A percentile compares a stretch with the other conserved stretches of the same genome.
phyloP scores from a whole-genome alignment of 2,329 filamentous ascomycete genomes.

The Metarhizium brunneum region DNA sequence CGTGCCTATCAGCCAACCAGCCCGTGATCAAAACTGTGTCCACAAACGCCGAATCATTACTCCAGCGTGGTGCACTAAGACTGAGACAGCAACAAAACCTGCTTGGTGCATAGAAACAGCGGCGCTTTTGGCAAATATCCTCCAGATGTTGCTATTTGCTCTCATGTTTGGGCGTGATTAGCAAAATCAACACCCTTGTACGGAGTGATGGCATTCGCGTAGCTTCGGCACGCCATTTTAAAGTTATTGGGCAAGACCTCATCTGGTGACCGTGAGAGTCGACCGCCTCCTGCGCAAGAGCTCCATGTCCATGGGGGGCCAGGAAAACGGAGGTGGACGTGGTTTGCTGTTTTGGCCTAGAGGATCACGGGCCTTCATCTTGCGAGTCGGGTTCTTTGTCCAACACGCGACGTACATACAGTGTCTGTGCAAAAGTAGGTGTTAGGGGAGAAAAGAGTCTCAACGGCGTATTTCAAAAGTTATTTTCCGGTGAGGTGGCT shows the following conservation, averaged over 20 bases:
- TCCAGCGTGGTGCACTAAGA: not conserved
- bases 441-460: not conserved
- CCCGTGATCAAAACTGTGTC: not conserved
- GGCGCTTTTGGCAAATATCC: not conserved
- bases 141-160: not conserved
- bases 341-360: not conserved
- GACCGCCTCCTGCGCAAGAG: too few species aligned
- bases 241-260: not conserved
- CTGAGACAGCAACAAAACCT: not conserved
- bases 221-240: not conserved
- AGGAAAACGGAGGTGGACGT: not conserved
- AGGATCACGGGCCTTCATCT: not conserved
- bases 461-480: not conserved
- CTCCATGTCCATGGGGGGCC: too few species aligned
- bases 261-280: not conserved
- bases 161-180: not conserved
- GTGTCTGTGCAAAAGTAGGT: not conserved
- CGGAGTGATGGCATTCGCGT: not conserved
- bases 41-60: not conserved
- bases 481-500: not conserved
- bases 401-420: not conserved
- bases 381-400: not conserved
- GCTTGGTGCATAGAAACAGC: not conserved
- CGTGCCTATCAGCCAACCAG: not conserved
- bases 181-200: not conserved